Percentiles rank a stretch among this genome's conserved stretches.
phyloP scores from a whole-genome alignment of 768 basidiomycete genomes.

The Artomyces pyxidatus region DNA sequence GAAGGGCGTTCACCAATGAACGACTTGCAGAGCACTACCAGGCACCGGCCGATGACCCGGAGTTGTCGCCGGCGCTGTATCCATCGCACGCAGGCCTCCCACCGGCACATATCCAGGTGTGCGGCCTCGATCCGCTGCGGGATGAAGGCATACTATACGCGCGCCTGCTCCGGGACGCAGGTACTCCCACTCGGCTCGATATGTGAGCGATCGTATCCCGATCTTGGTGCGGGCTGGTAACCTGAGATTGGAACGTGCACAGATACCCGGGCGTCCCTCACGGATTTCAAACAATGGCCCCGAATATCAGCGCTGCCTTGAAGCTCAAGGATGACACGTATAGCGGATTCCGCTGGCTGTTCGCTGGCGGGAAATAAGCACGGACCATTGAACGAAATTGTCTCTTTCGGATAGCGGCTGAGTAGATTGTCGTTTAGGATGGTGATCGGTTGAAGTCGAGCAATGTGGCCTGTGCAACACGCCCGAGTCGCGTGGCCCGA shows the following conservation, averaged over 20 bases:
- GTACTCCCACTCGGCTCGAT: not conserved
- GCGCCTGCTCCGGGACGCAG: not conserved
- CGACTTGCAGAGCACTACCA: not conserved
- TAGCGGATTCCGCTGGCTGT: not conserved
- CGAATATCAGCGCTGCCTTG: not conserved
- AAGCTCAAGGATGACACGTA: not conserved
- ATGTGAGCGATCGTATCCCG: not conserved
- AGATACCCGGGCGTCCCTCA: constrained; percentile 1
- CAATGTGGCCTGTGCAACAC: no score
- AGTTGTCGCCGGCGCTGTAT: not conserved
- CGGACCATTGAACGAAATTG: no score
- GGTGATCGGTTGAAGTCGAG: no score
- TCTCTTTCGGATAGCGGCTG: no score
- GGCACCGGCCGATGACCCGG: not conserved
- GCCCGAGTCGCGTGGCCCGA: no score
- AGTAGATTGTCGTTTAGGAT: no score
- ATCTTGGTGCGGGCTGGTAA: not conserved
- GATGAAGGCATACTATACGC: constrained; percentile 3
- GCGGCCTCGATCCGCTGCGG: constrained; percentile 1
- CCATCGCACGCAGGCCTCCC: not conserved
- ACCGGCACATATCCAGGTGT: not conserved
- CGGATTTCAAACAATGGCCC: not conserved
- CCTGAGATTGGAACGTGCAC: not conserved
- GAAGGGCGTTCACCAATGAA: not conserved
- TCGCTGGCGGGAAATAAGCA: not conserved